phyloP scores from a whole-genome alignment of 2,329 filamentous ascomycete species.

The Diaporthe destruens region DNA sequence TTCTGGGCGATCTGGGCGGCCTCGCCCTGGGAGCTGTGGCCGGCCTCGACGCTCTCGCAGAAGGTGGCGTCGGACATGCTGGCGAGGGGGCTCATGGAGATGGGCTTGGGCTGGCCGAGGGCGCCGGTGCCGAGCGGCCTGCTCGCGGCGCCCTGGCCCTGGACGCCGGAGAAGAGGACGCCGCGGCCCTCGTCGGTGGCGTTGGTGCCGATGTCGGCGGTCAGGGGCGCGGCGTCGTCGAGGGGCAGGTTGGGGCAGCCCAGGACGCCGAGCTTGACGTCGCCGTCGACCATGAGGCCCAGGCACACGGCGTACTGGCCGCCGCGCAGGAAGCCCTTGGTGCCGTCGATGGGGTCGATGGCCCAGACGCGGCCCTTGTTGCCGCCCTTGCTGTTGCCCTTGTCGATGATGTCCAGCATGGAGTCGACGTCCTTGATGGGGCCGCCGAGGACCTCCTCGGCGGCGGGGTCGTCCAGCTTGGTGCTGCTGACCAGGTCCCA shows the following conservation, averaged over 20 bases:
- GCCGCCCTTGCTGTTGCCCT: constrained; percentile 78
- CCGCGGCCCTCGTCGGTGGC: constrained; percentile 83
- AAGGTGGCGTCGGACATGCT: constrained; percentile 87
- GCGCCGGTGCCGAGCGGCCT: constrained; percentile 73
- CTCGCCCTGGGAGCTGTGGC: constrained; percentile 90
- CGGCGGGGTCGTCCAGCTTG: constrained; percentile 74
- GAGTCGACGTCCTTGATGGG: constrained; percentile 73
- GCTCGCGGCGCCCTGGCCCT: constrained; percentile 83
- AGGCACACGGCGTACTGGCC: constrained; percentile 98
- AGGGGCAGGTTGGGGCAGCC: constrained; percentile 96
- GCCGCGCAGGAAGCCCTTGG: constrained; percentile 94
- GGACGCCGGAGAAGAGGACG: constrained; percentile 88
- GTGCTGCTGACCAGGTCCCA: constrained; percentile 85
- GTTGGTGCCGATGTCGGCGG: constrained; percentile 79
- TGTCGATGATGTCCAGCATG: constrained; percentile 74
- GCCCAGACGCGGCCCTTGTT: constrained; percentile 88
- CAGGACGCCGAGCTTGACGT: constrained; percentile 93
- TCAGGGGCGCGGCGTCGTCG: constrained; percentile 79
- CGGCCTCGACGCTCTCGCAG: constrained; percentile 96
- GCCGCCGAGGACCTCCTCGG: constrained; percentile 76
- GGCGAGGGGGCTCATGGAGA: constrained; percentile 82
- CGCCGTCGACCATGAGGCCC: constrained; percentile 89
- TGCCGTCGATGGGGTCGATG: constrained; percentile 97
- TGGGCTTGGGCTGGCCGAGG: constrained; percentile 69
- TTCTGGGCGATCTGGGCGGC: constrained; percentile 86